Evolutionary conservation across 495 filamentous ascomycete genomes (phyloP).

Genomic region (Penicillium canariense): DNA sequence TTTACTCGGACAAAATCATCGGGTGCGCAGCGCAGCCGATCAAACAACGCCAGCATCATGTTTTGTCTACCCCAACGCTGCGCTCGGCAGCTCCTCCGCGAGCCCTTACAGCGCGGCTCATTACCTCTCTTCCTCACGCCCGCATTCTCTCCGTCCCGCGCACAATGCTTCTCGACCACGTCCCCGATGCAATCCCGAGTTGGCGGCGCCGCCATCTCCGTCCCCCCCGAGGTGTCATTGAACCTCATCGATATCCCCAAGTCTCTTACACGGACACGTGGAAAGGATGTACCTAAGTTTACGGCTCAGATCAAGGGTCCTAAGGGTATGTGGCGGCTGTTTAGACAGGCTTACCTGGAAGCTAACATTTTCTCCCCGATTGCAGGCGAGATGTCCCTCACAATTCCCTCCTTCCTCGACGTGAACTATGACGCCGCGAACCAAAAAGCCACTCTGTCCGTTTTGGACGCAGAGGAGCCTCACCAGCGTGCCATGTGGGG

Average conservation of each 20-base stretch:
- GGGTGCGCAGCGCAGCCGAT: constrained; percentile 28
- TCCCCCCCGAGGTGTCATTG: constrained; percentile 81
- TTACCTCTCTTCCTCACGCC: constrained; percentile 74
- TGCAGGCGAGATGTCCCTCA: constrained; percentile 66
- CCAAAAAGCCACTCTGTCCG: constrained; percentile 61
- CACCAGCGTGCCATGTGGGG: constrained; percentile 98
- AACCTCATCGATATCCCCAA: constrained; percentile 58
- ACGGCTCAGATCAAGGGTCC: constrained; percentile 70
- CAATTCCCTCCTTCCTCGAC: constrained; percentile 69
- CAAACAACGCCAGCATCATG: constrained; percentile 33
- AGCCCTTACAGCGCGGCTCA: constrained; percentile 32
- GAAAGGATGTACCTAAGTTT: constrained; percentile 54
- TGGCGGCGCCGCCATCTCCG: constrained; percentile 73
- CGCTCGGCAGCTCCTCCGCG: constrained; percentile 41
- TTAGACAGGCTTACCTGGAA: background rate
- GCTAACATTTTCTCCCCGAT: background rate
- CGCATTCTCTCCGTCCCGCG: constrained; percentile 56
- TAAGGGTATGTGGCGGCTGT: constrained; percentile 51
- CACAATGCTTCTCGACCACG: constrained; percentile 71
- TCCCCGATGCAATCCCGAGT: constrained; percentile 70
- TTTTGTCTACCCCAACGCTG: constrained; percentile 40
- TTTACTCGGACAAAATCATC: constrained; percentile 37
- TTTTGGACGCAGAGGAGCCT: constrained; percentile 60
- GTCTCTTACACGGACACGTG: constrained; percentile 45
- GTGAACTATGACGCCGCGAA: constrained; percentile 60